A percentile compares a stretch with the other conserved stretches of the same genome.
phyloP scores from a whole-genome alignment of 257 asterid genomes.

The Jacaranda copaia region DNA sequence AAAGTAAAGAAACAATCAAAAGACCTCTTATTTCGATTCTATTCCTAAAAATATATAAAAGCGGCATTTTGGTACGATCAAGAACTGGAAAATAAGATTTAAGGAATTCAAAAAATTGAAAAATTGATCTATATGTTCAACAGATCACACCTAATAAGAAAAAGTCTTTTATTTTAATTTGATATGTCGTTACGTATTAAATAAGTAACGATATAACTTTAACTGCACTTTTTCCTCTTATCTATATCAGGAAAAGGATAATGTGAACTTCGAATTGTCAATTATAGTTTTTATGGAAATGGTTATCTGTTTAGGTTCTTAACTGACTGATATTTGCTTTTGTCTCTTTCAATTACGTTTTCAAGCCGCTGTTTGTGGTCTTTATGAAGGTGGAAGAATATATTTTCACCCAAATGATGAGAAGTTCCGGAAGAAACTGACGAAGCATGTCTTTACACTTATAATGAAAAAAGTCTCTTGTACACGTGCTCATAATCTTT shows the following conservation, averaged over 20 bases:
- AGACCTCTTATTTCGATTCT: too few species aligned
- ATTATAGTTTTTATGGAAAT: too few species aligned
- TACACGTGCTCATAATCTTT: too few species aligned
- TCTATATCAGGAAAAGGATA: too few species aligned
- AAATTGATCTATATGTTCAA: slow-evolving; percentile 9
- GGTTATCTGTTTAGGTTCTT: too few species aligned
- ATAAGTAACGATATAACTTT: neutral
- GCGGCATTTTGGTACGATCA: slow-evolving; percentile 13
- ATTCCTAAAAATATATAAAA: too few species aligned
- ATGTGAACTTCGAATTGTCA: too few species aligned
- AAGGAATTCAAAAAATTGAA: slow-evolving; percentile 26
- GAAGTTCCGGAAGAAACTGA: slow-evolving; percentile 55
- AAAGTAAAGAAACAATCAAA: neutral
- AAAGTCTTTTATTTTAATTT: neutral
- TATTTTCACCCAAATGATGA: slow-evolving; percentile 79
- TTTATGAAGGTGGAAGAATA: slow-evolving; percentile 61
- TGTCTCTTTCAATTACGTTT: slow-evolving; percentile 19
- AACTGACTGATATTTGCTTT: too few species aligned
- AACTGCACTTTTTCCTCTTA: too few species aligned
- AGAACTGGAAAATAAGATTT: neutral
- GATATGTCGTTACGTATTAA: too few species aligned
- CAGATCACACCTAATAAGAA: slow-evolving; percentile 11
- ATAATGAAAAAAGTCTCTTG: too few species aligned
- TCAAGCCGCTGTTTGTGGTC: slow-evolving; percentile 75
- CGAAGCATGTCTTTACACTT: slow-evolving; percentile 46